Conservation (phyloP, 495 filamentous ascomycete genomes). For the Gamarada debralockiae region DNA sequence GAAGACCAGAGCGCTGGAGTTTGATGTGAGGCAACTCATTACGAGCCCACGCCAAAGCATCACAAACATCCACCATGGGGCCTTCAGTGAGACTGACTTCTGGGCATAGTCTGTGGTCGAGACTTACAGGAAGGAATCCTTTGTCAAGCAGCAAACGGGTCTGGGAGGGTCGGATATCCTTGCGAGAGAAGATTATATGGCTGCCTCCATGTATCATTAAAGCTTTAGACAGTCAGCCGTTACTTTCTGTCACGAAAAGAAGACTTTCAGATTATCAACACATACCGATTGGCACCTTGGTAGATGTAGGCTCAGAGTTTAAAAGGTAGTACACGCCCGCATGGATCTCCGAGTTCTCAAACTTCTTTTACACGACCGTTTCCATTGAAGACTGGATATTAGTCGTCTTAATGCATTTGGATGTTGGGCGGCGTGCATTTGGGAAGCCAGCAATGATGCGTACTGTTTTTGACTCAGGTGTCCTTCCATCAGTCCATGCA, state of each 20-base stretch:
- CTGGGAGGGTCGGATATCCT: constrained; percentile 41
- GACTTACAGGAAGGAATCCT: constrained; percentile 48
- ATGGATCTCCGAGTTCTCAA: neutral
- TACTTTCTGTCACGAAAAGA: neutral
- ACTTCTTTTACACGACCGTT: neutral
- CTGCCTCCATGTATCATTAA: constrained; percentile 57
- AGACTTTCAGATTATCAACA: neutral
- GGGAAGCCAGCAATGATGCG: too few relatives aligned
- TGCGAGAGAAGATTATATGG: constrained; percentile 42
- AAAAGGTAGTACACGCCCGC: neutral
- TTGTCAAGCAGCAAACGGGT: constrained; percentile 31
- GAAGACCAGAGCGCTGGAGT: too few relatives aligned
- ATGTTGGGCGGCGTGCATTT: too few relatives aligned
- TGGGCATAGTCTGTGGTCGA: constrained; percentile 56
- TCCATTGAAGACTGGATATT: too few relatives aligned
- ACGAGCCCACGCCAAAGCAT: constrained; percentile 44
- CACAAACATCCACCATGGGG: constrained; percentile 43
- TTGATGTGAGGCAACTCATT: constrained; percentile 39
- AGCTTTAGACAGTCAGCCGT: constrained; percentile 27
- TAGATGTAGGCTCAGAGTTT: neutral
- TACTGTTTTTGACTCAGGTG: too few relatives aligned
- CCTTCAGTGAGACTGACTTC: constrained; percentile 45
- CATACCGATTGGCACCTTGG: neutral
- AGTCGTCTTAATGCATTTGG: too few relatives aligned
- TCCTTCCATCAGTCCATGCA: constrained; percentile 49